Evolutionary conservation across 2,329 filamentous ascomycete species (phyloP), one percentile per base, ranked within the genome.

Genomic region (Tolypocladium inflatum): DNA sequence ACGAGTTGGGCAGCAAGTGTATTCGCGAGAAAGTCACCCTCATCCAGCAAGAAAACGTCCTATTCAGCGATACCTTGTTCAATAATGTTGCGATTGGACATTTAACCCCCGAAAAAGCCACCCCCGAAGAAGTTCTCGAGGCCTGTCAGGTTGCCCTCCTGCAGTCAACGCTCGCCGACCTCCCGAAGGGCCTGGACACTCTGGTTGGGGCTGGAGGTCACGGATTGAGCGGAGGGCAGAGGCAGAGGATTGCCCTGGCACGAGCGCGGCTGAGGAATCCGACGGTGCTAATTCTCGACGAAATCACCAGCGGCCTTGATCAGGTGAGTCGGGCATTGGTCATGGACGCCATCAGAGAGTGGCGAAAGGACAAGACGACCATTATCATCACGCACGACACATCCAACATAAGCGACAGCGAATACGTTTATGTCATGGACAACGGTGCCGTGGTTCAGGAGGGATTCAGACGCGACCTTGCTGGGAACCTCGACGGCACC

Each of bases 331-430:
- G 87, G 60, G 74, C 74, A 0, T 71, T 85, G 15, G 81, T 96
- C 42, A 87, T 96, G 78, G 82, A 88, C 48, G 83, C 86, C 0
- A 87, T 97, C 56, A 80, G 90, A 9, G 67, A 80, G 23, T 97
- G 91, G 93, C 81, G 94, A 26, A 76, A 74, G 41, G 87, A 82
- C 0, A 94, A 90, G 69, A 97, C 92, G 0, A 97, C 93, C 0
- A 89, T 97, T 55, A 84, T 97, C 63, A 93, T 97, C 65, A 97
- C 94, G 0, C 93, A 97, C 66, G 91, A 97, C 62, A 81, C 94
- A 38, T 81, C 84, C 0, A 88, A 93, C 63, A 93, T 97, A 11
- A 70, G 74, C 5, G 74, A 83, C 0, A 70, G 85, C 0, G 91
- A 97, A 62, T 92, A 87, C 61, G 81, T 95, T 0, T 96, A 92